A percentile compares a stretch with the other conserved stretches of the same genome.
phyloP scores from a whole-genome alignment of 495 filamentous ascomycete species.

The Xylaria intraflava region DNA sequence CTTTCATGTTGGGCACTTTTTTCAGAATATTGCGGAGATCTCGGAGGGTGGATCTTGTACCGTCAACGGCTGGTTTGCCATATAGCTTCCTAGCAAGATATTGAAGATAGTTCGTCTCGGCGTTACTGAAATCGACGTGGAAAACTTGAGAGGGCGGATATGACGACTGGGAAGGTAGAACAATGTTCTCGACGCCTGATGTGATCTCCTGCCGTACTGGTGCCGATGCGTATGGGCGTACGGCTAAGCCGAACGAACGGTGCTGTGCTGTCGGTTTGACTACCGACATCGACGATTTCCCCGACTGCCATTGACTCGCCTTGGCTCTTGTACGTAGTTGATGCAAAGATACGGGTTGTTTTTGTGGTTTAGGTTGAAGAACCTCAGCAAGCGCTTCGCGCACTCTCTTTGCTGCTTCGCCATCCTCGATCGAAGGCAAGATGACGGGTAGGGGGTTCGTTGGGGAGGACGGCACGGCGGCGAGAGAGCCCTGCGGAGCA shows the following conservation, averaged over 20 bases:
- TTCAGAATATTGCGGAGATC: slow-evolving; percentile 20
- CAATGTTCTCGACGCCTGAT: slow-evolving; percentile 6
- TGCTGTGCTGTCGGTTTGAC: neutral
- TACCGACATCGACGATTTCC: slow-evolving; percentile 2
- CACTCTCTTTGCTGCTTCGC: too few relatives aligned
- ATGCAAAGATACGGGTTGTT: slow-evolving; percentile 9
- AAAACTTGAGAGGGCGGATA: slow-evolving; percentile 15
- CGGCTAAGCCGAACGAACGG: slow-evolving; percentile 12
- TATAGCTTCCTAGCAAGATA: slow-evolving; percentile 15
- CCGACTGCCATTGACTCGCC: slow-evolving; percentile 19
- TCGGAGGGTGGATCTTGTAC: neutral
- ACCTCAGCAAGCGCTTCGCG: too few relatives aligned
- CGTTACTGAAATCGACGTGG: slow-evolving; percentile 42
- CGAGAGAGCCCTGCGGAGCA: neutral
- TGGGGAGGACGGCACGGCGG: neutral
- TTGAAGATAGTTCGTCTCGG: slow-evolving; percentile 39
- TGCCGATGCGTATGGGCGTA: slow-evolving; percentile 29
- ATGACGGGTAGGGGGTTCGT: neutral
- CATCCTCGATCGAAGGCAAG: slow-evolving; percentile 3
- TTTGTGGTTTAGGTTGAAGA: too few relatives aligned
- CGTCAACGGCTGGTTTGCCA: slow-evolving; percentile 1
- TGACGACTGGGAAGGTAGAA: slow-evolving; percentile 6
- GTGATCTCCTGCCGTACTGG: slow-evolving; percentile 19
- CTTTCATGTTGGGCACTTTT: slow-evolving; percentile 9
- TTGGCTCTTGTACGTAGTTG: slow-evolving; percentile 15